Evolutionary conservation across 192 early-diverging fungal genomes (phyloP).

Genomic region (Backusella psychrophila): DNA sequence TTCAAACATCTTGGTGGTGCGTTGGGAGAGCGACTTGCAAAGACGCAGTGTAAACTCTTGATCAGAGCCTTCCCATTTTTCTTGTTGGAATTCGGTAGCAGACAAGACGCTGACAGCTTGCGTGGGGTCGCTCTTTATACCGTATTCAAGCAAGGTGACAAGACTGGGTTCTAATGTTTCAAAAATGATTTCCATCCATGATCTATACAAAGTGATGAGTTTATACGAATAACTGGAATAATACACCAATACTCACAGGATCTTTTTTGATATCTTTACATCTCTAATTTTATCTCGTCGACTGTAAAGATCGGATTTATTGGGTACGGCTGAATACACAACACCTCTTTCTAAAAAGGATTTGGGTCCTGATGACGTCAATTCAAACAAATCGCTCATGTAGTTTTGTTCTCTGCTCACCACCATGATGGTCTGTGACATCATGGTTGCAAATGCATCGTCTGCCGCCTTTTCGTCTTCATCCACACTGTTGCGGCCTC

Average conservation of each 20-base stretch:
- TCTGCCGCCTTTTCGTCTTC: conserved; percentile 45
- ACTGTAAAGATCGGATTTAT: conserved; percentile 44
- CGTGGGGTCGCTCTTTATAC: conserved; percentile 67
- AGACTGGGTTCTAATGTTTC: conserved; percentile 71
- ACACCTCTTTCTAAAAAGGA: conserved; percentile 45
- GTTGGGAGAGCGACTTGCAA: conserved; percentile 61
- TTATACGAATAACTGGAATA: too few relatives aligned
- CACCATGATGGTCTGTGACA: conserved; percentile 57
- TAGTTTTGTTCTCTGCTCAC: conserved; percentile 92
- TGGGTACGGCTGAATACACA: conserved; percentile 25
- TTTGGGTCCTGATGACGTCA: conserved; percentile 47
- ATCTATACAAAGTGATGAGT: conserved; percentile 50
- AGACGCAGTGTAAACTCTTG: conserved; percentile 70
- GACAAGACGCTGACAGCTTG: conserved; percentile 86
- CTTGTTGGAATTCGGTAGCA: conserved; percentile 64
- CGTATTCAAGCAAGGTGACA: conserved; percentile 71
- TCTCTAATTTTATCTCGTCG: conserved; percentile 62
- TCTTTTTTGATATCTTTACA: conserved; percentile 62
- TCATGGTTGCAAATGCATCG: conserved; percentile 55
- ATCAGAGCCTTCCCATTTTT: conserved; percentile 68
- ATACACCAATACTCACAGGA: conserved; percentile 50
- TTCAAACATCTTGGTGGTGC: conserved; percentile 72
- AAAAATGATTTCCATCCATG: conserved; percentile 80
- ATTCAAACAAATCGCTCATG: conserved; percentile 82
- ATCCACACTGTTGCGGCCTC: conserved; percentile 34